Evolutionary conservation across 345 rosid species (phyloP), one percentile per base, ranked within the genome.

Genomic region (Atalantia buxifolia): DNA sequence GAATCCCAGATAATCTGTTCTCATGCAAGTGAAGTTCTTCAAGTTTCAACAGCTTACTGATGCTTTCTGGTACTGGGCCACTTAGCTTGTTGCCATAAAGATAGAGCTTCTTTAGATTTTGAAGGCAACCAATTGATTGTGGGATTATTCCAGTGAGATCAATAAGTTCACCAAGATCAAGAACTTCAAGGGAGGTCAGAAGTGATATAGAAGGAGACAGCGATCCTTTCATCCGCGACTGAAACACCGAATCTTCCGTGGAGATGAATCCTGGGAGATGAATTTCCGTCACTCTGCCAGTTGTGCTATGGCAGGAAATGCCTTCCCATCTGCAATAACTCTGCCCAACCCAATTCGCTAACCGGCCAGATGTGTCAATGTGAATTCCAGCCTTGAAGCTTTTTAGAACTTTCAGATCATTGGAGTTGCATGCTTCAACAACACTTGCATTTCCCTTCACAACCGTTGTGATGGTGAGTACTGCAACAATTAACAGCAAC

Each of bases 321-420:
- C 91, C 93, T 78, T 84, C 86, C 91, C 93, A 90, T 21, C 40
- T 59, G 79, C 91, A 88, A 72, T 90, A 90, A 38, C 79, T 50
- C 4, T 0, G 24, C 36, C 88, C 91, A 38, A 56, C 77, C 91
- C 90, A 88, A 28, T 83, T 88, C 1, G 69, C 83, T 13, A 87
- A 71, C 63, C 93, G 77, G 78, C 81, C 74, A 12, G 91, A 90
- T 36, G 84, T 87, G 72, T 88, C 91, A 5, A 66, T 40, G 4
- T 56, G 81, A 65, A 90, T 85, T 68, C 81, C 85, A 9, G 82
- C 77, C 81, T 82, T 87, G 82, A 88, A 87, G 33, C 80, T 77
- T 9, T 59, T 77, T 21, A 88, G 84, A 36, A 86, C 90, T 72
- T 78, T 80, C 53, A 88, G 83, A 83, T 90, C 91, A 55, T 21